Evolutionary conservation across 305 asterid species (phyloP).

Genomic region (Rubia tinctorum): DNA sequence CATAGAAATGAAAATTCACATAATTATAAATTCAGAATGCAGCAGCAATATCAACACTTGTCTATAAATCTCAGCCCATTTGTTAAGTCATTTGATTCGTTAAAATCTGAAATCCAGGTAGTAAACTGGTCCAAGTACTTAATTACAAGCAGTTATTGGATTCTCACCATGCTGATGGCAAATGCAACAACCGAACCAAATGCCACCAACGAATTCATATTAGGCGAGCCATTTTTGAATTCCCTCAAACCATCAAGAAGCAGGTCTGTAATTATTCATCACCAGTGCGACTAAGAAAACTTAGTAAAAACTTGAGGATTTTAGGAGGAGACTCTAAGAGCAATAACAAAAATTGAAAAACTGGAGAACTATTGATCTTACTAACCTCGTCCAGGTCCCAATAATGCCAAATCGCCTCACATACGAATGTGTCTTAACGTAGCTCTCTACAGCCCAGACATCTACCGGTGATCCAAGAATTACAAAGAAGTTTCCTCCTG

Average conservation of each 20-base stretch:
- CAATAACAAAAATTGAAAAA: background rate
- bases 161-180: constrained; percentile 86
- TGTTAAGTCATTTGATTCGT: constrained; percentile 12
- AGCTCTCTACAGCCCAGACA: constrained; percentile 93
- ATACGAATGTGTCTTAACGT: constrained; percentile 68
- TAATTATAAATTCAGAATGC: too few relatives aligned
- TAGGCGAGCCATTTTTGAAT: constrained; percentile 85
- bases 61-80: too few relatives aligned
- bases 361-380: constrained; percentile 3
- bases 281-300: constrained; percentile 17
- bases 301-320: background rate
- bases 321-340: background rate
- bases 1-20: too few relatives aligned
- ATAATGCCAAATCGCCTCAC: constrained; percentile 83
- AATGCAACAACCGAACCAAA: constrained; percentile 95
- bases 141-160: constrained; percentile 11
- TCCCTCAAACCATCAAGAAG: constrained; percentile 86
- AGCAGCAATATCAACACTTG: too few relatives aligned
- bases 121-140: background rate
- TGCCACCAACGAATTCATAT: constrained; percentile 98
- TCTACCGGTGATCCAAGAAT: constrained; percentile 95
- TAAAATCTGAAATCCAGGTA: background rate
- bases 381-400: constrained; percentile 99
- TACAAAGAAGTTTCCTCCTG: constrained; percentile 95
- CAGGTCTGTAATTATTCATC: constrained; percentile 51